Conservation (phyloP, 176 grass and related monocot genomes). For the Triticum timopheevii region DNA sequence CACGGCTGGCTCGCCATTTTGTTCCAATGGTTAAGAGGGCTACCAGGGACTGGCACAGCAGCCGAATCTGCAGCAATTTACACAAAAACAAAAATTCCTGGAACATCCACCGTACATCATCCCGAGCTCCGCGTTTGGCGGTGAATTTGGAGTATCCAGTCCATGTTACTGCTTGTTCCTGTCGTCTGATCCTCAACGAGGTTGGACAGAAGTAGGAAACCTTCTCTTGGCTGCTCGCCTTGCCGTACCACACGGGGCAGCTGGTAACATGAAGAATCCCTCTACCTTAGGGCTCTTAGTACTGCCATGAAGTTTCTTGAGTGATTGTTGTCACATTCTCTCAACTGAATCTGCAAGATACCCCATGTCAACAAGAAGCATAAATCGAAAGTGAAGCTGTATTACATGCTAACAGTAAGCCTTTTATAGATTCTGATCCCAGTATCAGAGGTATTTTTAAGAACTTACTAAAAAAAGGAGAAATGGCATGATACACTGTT, state of each 20-base stretch:
- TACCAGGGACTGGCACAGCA: constrained; percentile 5
- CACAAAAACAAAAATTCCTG: constrained; percentile 19
- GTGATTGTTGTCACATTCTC: constrained; percentile 49
- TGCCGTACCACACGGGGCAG: constrained; percentile 75
- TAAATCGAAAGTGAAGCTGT: neutral
- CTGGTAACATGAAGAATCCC: constrained; percentile 64
- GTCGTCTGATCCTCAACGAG: constrained; percentile 84
- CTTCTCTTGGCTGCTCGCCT: constrained; percentile 92
- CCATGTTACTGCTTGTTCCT: constrained; percentile 66
- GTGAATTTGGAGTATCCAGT: constrained; percentile 72
- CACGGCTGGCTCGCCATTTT: neutral
- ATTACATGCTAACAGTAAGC: neutral
- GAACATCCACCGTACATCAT: neutral
- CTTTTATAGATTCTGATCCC: neutral
- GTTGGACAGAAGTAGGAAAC: constrained; percentile 70
- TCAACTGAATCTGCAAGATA: constrained; percentile 57
- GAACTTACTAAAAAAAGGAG: neutral
- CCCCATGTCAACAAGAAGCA: neutral
- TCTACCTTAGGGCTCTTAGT: constrained; percentile 55
- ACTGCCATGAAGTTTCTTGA: constrained; percentile 60
- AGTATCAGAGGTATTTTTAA: neutral
- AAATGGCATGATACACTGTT: neutral
- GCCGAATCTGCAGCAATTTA: constrained; percentile 33
- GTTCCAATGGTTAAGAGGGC: neutral
- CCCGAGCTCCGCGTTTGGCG: constrained; percentile 73